Percentiles rank a stretch among this genome's conserved stretches.
These are phyloP conservation scores for Stagonosporopsis chrysanthemi DNA, from an alignment of 2,329 filamentous ascomycete genomes.

Conservation along the genomic window DNA sequence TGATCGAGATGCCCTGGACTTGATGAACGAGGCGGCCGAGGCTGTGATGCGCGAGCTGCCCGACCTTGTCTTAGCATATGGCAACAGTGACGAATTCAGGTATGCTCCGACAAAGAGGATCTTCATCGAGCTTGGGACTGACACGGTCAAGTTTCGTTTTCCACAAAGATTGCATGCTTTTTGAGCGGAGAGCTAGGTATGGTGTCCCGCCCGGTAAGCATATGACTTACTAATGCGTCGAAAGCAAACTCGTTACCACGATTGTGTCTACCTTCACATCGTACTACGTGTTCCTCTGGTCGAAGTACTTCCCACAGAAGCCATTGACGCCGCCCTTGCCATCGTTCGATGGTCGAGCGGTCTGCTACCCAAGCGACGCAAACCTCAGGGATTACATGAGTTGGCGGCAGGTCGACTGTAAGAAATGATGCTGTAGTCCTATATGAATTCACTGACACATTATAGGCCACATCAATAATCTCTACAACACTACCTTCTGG, in stretches of 20 bases:
- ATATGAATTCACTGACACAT: background rate
- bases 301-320: slow-evolving; percentile 73
- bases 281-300: slow-evolving; percentile 86
- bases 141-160: slow-evolving; percentile 78
- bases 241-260: slow-evolving; percentile 87
- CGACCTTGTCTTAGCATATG: slow-evolving; percentile 88
- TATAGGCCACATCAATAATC: slow-evolving; percentile 92
- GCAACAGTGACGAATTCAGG: slow-evolving; percentile 94
- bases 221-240: background rate
- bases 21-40: slow-evolving; percentile 94
- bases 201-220: background rate
- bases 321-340: slow-evolving; percentile 78
- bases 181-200: slow-evolving; percentile 83
- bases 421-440: slow-evolving; percentile 40
- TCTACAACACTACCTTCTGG: slow-evolving; percentile 99
- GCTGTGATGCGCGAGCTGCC: slow-evolving; percentile 83
- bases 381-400: slow-evolving; percentile 95
- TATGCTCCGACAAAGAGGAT: slow-evolving; percentile 46
- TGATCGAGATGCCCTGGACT: slow-evolving; percentile 81
- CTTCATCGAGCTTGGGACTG: background rate
- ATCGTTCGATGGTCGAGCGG: slow-evolving; percentile 90
- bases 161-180: slow-evolving; percentile 80
- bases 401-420: slow-evolving; percentile 97
- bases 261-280: slow-evolving; percentile 93
- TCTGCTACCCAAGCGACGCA: slow-evolving; percentile 82